Percentiles rank a stretch among this genome's conserved stretches.
Conservation (phyloP, 2,329 filamentous ascomycete genomes). For the Cyanodermella asteris region DNA sequence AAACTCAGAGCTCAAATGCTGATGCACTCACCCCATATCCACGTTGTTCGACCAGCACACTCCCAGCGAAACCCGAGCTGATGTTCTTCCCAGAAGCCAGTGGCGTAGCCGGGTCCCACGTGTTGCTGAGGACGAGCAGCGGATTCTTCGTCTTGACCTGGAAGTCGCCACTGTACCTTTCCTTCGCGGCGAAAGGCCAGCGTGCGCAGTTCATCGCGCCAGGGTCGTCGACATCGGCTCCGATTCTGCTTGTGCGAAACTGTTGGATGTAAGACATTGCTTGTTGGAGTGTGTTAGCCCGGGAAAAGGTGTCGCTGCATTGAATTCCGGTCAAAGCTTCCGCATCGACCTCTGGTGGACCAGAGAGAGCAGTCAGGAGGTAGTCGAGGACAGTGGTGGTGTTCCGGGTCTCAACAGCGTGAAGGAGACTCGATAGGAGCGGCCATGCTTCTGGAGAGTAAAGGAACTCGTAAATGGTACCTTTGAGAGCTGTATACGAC, state of each 20-base stretch:
- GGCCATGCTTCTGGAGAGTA: not conserved
- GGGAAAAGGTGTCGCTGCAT: not conserved
- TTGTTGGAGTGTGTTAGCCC: not conserved
- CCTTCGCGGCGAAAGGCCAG: conserved; percentile 2
- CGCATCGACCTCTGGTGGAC: not conserved
- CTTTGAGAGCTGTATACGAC: conserved; percentile 1
- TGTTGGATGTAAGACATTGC: not conserved
- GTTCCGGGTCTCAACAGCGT: conserved; percentile 1
- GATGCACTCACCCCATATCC: conserved; percentile 9
- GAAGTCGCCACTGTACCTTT: conserved; percentile 1
- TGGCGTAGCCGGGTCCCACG: conserved; percentile 18
- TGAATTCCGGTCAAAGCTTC: conserved; percentile 1
- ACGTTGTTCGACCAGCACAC: conserved; percentile 16
- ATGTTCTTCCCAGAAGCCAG: conserved; percentile 17
- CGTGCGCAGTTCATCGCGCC: not conserved
- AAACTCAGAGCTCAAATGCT: no score
- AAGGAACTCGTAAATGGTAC: not conserved
- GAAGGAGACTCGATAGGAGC: not conserved
- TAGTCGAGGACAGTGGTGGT: not conserved
- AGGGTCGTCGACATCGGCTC: not conserved
- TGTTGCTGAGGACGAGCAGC: conserved; percentile 19
- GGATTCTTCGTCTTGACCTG: conserved; percentile 14
- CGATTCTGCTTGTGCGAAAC: not conserved
- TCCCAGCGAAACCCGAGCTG: conserved; percentile 17
- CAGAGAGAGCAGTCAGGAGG: not conserved